Base-by-base conservation (phyloP, 768 basidiomycete species). In the Chalciporus piperatus region DNA sequence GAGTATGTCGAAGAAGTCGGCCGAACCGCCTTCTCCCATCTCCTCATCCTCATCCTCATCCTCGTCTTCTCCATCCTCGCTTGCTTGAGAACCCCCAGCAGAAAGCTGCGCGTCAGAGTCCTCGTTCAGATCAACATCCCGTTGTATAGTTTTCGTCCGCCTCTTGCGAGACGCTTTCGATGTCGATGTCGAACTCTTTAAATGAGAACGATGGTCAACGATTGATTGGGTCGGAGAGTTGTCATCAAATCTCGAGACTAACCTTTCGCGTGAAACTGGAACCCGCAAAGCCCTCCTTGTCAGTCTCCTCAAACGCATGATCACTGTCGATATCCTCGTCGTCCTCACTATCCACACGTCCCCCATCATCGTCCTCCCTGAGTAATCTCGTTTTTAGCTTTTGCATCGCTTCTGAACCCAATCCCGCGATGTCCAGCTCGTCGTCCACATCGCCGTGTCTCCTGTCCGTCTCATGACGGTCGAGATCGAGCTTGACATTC, bases 311-410 rank as follows among this genome's bases (percentile, higher is more conserved):
- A 53, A 91, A 89, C 2, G 89, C 92, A 55, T 76, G 84, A 60
- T 94, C 92, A 55, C 84, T 87, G 53, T 91, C 88, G 41, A 93
- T 80, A 54, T 93, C 90, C 62, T 93, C 90, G 61, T 94, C 92
- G 56, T 94, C 88, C 1, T 72, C 82, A 54, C 79, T 82, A 30
- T 76, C 83, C 57, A 90, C 76, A 55, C 61, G 68, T 51, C 32
- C 48, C 4, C 27, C 61, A 13, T 81, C 76, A 41, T 75, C 76
- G 32, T 75, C 67, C 54, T 81, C 79, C 6, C 76, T 80, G 45
- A 82, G 72, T 42, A 88, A 61, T 56, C 79, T 72, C 16, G 82
- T 59, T n/a, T 59, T 57, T 38, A 74, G 47, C 47, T 70, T 70
- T 47, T 73, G 65, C 55, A 62, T 67, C 33, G 58, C 69, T 11